These are phyloP conservation scores for Fallopia convolvulus DNA, from an alignment of 148 eudicot genomes.

Conservation along the genomic window DNA sequence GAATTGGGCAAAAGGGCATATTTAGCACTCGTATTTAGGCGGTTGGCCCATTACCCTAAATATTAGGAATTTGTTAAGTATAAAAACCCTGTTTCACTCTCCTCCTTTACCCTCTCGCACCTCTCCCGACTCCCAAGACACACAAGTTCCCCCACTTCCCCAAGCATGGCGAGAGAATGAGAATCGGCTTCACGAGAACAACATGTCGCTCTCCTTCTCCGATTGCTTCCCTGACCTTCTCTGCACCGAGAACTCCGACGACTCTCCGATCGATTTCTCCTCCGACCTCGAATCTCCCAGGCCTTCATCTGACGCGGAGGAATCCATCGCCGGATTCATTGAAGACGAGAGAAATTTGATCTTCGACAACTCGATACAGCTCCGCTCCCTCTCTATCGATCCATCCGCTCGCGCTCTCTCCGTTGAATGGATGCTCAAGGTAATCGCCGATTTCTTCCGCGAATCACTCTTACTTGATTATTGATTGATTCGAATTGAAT, in stretches of 20 bases:
- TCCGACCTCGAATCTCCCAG: conserved; percentile 31
- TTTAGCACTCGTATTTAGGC: no score
- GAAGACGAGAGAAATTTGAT: conserved; percentile 48
- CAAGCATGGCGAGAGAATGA: conserved; percentile 10
- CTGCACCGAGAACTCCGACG: conserved; percentile 64
- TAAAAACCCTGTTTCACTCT: no score
- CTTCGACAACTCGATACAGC: conserved; percentile 14
- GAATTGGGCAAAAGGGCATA: no score
- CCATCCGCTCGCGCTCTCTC: conserved; percentile 54
- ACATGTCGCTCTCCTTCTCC: conserved; percentile 49
- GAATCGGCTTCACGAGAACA: not conserved
- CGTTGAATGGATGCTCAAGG: conserved; percentile 89
- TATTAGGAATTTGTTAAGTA: no score
- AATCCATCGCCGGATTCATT: conserved; percentile 60
- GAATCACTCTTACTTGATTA: not conserved
- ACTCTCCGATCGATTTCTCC: conserved; percentile 34
- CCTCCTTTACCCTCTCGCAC: no score
- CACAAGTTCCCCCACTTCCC: not conserved
- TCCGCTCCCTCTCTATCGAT: conserved; percentile 29
- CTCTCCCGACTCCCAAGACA: not conserved
- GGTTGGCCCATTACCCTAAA: no score
- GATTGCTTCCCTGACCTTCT: conserved; percentile 49
- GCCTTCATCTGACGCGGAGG: conserved; percentile 23
- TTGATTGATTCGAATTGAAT: not conserved
- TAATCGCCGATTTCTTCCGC: conserved; percentile 21